These are phyloP conservation scores for Aspergillus thermomutatus DNA, from an alignment of 2,329 filamentous ascomycete species.

Conservation along the genomic window DNA sequence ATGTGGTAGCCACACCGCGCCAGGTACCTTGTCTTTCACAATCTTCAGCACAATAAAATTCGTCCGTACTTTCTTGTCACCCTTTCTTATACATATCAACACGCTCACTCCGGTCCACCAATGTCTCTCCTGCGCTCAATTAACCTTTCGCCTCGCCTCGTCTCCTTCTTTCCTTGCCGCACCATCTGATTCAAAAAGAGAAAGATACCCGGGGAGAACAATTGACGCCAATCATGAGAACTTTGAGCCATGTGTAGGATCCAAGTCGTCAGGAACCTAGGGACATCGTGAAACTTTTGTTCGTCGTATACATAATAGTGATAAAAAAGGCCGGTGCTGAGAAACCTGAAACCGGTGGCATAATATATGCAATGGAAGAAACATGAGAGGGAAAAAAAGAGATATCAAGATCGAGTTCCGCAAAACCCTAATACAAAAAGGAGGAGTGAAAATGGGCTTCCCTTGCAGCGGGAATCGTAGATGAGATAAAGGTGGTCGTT, in stretches of 20 bases:
- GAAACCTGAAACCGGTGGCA: slow-evolving; percentile 25
- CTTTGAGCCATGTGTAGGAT: slow-evolving; percentile 31
- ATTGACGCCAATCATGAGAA: slow-evolving; percentile 43
- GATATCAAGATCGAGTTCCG: slow-evolving; percentile 21
- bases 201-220: slow-evolving; percentile 37
- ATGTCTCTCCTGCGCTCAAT: slow-evolving; percentile 25
- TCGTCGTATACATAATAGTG: slow-evolving; percentile 42
- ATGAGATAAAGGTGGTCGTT: slow-evolving; percentile 11
- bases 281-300: slow-evolving; percentile 41
- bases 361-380: slow-evolving; percentile 42
- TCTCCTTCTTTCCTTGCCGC: slow-evolving; percentile 35
- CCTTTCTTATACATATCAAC: slow-evolving; percentile 24
- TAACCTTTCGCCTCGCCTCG: slow-evolving; percentile 29
- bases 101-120: slow-evolving; percentile 28
- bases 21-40: slow-evolving; percentile 20
- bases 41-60: slow-evolving; percentile 24
- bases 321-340: slow-evolving; percentile 26
- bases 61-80: slow-evolving; percentile 24
- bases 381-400: slow-evolving; percentile 18
- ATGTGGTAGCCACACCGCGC: slow-evolving; percentile 19
- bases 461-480: slow-evolving; percentile 14
- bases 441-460: slow-evolving; percentile 17
- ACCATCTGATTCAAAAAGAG: slow-evolving; percentile 30
- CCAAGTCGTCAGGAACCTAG: slow-evolving; percentile 32
- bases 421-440: slow-evolving; percentile 30